Conservation (phyloP, 805 yeast genomes). For the Suhomyces tanzawaensis region DNA sequence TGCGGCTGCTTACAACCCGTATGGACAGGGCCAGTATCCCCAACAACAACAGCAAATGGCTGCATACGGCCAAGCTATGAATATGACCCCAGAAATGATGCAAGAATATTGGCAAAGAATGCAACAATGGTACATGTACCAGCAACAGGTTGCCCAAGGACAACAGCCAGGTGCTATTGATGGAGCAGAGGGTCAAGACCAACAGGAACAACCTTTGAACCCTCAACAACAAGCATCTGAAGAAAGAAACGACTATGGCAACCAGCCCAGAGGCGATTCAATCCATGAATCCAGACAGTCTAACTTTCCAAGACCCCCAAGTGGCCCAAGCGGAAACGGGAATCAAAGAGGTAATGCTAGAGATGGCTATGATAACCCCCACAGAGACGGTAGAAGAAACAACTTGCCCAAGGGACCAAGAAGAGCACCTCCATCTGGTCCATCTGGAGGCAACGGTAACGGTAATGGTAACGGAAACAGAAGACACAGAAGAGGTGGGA, state of each 20-base stretch:
- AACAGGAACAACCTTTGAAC: conserved; percentile 39
- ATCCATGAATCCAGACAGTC: conserved; percentile 16
- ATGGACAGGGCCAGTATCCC: conserved; percentile 26
- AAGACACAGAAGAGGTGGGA: conserved; percentile 23
- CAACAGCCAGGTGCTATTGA: conserved; percentile 14
- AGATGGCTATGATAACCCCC: conserved; percentile 15
- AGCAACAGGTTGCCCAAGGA: conserved; percentile 45
- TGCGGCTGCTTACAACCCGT: conserved; percentile 26
- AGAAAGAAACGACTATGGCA: not conserved
- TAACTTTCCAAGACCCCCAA: not conserved
- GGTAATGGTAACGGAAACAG: conserved; percentile 32
- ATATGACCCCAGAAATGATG: conserved; percentile 53
- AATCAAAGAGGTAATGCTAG: conserved; percentile 17
- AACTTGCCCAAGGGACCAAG: conserved; percentile 55
- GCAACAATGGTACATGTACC: conserved; percentile 65
- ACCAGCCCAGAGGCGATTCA: conserved; percentile 22
- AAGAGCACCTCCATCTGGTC: conserved; percentile 40
- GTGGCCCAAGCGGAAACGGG: conserved; percentile 18
- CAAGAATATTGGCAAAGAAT: conserved; percentile 62
- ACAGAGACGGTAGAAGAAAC: conserved; percentile 26
- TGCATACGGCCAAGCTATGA: conserved; percentile 19
- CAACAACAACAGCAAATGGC: conserved; percentile 19
- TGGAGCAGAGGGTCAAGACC: conserved; percentile 18
- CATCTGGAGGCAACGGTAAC: conserved; percentile 30
- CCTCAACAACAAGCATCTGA: conserved; percentile 37